Percentiles rank a stretch among this genome's conserved stretches.
phyloP scores from a whole-genome alignment of 495 filamentous ascomycete species.

The Tuber borchii region DNA sequence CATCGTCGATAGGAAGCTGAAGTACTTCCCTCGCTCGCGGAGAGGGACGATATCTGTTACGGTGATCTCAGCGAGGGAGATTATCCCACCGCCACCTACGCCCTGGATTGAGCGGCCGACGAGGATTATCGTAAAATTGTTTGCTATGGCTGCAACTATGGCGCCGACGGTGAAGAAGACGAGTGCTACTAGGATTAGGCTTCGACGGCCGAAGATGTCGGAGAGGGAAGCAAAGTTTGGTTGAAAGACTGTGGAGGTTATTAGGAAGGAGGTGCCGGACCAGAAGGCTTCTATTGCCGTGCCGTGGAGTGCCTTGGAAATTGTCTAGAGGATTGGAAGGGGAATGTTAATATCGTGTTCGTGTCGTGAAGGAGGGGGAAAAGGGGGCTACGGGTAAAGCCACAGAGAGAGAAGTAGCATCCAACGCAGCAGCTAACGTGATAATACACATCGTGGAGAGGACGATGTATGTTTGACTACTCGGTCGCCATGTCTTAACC shows the following conservation, averaged over 20 bases:
- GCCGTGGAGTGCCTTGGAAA: slow-evolving; percentile 49
- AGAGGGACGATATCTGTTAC: slow-evolving; percentile 60
- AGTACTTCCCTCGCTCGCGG: slow-evolving; percentile 48
- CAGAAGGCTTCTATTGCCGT: slow-evolving; percentile 57
- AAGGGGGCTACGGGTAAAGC: slow-evolving; percentile 55
- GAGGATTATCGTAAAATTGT: slow-evolving; percentile 56
- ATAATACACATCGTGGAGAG: slow-evolving; percentile 57
- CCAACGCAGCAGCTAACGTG: slow-evolving; percentile 62
- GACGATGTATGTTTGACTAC: slow-evolving; percentile 43
- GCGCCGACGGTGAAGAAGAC: slow-evolving; percentile 55
- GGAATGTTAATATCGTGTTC: background rate
- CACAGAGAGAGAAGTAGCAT: slow-evolving; percentile 67
- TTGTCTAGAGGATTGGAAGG: slow-evolving; percentile 43
- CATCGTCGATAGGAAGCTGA: slow-evolving; percentile 47
- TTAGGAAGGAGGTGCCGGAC: slow-evolving; percentile 53
- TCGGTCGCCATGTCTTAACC: slow-evolving; percentile 28
- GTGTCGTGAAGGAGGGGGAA: background rate
- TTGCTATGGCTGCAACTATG: slow-evolving; percentile 54
- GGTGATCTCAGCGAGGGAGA: slow-evolving; percentile 58
- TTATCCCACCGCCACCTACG: slow-evolving; percentile 64
- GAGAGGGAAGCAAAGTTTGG: slow-evolving; percentile 50
- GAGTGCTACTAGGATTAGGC: slow-evolving; percentile 49
- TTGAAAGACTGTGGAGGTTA: slow-evolving; percentile 51
- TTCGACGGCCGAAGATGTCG: slow-evolving; percentile 51
- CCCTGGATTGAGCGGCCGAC: slow-evolving; percentile 63